Evolutionary conservation across 208 protist species (phyloP).

Genomic region (Leishmania tropica): DNA sequence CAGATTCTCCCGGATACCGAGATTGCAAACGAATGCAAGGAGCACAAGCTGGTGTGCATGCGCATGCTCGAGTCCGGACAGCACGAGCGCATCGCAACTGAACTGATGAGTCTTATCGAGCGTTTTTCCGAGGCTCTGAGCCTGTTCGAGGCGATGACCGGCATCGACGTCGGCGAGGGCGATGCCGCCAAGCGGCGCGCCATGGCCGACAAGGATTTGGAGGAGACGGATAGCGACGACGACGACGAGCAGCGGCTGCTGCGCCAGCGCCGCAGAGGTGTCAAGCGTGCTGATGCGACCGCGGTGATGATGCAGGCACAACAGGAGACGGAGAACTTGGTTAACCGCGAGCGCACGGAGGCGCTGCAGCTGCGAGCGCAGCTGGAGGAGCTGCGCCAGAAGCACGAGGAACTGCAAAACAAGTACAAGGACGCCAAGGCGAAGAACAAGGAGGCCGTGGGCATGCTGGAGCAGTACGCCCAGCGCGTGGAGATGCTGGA

Average conservation of each 20-base stretch:
- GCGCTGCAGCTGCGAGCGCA: constrained; percentile 58
- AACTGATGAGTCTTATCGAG: constrained; percentile 89
- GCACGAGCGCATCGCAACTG: constrained; percentile 63
- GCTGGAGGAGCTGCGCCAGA: constrained; percentile 77
- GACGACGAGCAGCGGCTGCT: constrained; percentile 63
- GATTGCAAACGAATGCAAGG: constrained; percentile 82
- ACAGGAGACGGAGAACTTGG: constrained; percentile 73
- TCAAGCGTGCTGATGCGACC: constrained; percentile 36
- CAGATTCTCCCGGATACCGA: constrained; percentile 79
- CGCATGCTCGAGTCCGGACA: constrained; percentile 76
- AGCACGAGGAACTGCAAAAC: constrained; percentile 88
- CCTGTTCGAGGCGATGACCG: constrained; percentile 89
- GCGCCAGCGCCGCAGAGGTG: constrained; percentile 34
- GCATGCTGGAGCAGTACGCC: constrained; percentile 67
- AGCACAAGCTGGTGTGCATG: constrained; percentile 84
- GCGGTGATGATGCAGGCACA: constrained; percentile 72
- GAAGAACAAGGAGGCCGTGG: constrained; percentile 84
- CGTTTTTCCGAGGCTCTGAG: constrained; percentile 78
- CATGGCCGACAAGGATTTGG: constrained; percentile 48
- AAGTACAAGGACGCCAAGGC: constrained; percentile 93
- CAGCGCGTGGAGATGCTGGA: constrained; percentile 63
- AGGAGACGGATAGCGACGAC: constrained; percentile 77
- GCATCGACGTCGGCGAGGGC: constrained; percentile 82
- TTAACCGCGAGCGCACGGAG: constrained; percentile 72
- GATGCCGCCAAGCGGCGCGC: constrained; percentile 61